Conservation (phyloP, 345 rosid genomes). For the Gossypium mustelinum region DNA sequence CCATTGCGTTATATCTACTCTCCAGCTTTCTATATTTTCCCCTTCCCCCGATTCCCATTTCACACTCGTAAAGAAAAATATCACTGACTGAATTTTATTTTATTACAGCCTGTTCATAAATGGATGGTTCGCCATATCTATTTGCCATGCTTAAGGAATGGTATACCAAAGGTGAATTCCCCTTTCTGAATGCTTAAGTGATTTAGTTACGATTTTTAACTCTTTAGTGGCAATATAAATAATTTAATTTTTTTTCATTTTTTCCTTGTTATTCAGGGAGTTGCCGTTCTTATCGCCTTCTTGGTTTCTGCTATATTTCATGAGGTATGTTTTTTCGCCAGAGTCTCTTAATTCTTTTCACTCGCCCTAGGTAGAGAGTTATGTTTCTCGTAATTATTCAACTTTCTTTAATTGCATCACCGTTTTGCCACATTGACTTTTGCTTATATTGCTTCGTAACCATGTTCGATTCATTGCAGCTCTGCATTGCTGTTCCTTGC, state of each 20-base stretch:
- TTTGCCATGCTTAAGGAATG: conserved; percentile 77
- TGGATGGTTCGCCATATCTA: conserved; percentile 99
- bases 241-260: not conserved
- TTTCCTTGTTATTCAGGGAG: conserved; percentile 40
- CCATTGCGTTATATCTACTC: not conserved
- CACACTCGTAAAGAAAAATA: not conserved
- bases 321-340: conserved; percentile 51
- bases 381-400: not conserved
- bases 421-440: not conserved
- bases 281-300: conserved; percentile 69
- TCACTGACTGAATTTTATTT: conserved; percentile 25
- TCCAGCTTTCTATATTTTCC: not conserved
- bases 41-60: not conserved
- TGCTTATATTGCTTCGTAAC: not conserved
- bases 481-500: conserved; percentile 96
- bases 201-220: not conserved
- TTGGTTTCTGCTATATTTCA: conserved; percentile 89
- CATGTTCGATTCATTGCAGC: conserved; percentile 33
- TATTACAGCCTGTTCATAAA: conserved; percentile 94
- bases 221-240: not conserved
- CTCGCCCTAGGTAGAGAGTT: not conserved
- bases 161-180: conserved; percentile 65
- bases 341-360: not conserved
- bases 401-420: not conserved
- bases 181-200: conserved; percentile 9